Conservation (phyloP, 164 flowering plant genomes). For the Taxillus chinensis region DNA sequence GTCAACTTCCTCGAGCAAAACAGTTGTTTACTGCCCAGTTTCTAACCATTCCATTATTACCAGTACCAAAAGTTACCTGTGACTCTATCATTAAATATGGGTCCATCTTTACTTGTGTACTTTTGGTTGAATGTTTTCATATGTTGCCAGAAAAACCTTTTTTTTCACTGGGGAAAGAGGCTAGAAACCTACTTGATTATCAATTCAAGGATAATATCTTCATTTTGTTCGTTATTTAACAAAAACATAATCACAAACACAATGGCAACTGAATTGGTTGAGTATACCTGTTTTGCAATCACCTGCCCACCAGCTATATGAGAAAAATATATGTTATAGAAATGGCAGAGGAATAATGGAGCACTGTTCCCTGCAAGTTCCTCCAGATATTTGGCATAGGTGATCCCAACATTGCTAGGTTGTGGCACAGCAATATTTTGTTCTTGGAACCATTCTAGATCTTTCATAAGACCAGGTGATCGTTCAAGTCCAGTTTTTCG, state of each 20-base stretch:
- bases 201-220: background rate
- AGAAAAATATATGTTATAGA: conserved; percentile 84
- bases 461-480: conserved; percentile 42
- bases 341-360: conserved; percentile 68
- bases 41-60: no score
- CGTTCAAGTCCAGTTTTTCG: conserved; percentile 83
- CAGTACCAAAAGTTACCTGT: no score
- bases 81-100: no score
- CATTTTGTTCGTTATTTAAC: background rate
- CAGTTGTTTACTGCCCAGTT: no score
- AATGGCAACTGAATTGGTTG: background rate
- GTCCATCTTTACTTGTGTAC: no score
- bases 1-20: no score
- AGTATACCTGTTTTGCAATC: conserved; percentile 59
- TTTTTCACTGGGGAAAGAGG: no score
- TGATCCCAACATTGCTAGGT: conserved; percentile 53
- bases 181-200: no score
- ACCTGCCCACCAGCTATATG: conserved; percentile 91
- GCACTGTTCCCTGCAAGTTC: conserved; percentile 64
- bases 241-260: background rate
- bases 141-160: no score
- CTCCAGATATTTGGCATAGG: conserved; percentile 64
- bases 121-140: no score
- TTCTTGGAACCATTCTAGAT: conserved; percentile 58
- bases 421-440: conserved; percentile 51